phyloP scores from a whole-genome alignment of 1,284 basidiomycete genomes.

The Inonotus hispidus region DNA sequence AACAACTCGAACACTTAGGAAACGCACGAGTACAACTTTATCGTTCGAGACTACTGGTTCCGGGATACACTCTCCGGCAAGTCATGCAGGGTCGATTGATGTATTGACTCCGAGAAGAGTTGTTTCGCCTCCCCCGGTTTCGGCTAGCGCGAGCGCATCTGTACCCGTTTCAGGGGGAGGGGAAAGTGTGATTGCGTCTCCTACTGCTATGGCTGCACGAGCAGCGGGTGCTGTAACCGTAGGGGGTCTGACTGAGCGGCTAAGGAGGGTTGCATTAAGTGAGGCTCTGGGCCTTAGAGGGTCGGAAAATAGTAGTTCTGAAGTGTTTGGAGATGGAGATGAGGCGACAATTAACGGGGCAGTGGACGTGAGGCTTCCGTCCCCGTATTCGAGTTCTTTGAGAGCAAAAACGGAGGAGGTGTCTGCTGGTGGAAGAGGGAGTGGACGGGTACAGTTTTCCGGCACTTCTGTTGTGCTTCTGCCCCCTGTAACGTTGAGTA shows the following conservation, averaged over 20 bases:
- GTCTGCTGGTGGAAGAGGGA: not conserved
- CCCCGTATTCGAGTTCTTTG: constrained; percentile 5
- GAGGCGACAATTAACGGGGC: not conserved
- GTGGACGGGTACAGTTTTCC: constrained; percentile 37
- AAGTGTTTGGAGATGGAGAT: constrained; percentile 11
- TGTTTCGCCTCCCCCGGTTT: constrained; percentile 11
- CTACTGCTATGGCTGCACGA: not conserved
- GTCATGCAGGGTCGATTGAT: constrained; percentile 15
- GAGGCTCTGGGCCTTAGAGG: constrained; percentile 10
- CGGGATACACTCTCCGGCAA: constrained; percentile 12
- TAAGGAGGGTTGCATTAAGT: constrained; percentile 14
- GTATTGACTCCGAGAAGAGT: constrained; percentile 15
- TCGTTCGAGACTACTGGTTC: constrained; percentile 11
- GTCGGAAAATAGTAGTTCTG: not conserved
- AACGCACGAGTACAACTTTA: constrained; percentile 6
- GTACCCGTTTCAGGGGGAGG: constrained; percentile 1
- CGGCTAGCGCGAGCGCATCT: not conserved
- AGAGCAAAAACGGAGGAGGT: not conserved
- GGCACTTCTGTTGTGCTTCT: constrained; percentile 52
- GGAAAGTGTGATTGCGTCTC: constrained; percentile 7
- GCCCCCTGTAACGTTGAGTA: constrained; percentile 26
- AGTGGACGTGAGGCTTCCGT: constrained; percentile 1
- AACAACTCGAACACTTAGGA: not conserved
- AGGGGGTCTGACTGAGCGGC: constrained; percentile 7
- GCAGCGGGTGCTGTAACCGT: not conserved